These are phyloP conservation scores for Saprolegnia parasitica DNA, from an alignment of 352 stramenopile species.

Conservation along the genomic window DNA sequence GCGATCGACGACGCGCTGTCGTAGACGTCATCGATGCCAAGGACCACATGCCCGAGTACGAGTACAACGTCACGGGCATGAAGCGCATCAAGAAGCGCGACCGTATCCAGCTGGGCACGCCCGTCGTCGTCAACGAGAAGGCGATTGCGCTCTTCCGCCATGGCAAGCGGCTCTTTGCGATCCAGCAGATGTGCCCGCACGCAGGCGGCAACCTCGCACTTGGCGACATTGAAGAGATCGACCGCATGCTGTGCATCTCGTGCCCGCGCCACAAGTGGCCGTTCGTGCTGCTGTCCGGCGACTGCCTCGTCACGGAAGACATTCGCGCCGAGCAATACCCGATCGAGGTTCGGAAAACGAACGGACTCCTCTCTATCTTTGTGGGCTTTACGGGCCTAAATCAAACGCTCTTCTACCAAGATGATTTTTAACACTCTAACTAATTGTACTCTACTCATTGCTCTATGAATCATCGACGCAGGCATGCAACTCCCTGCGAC, in stretches of 20 bases:
- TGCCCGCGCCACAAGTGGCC: slow-evolving; percentile 79
- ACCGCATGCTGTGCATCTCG: slow-evolving; percentile 59
- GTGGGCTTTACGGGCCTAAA: slow-evolving; percentile 61
- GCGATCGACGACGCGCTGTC: background rate
- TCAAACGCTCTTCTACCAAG: slow-evolving; percentile 56
- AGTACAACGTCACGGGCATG: slow-evolving; percentile 66
- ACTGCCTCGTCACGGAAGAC: slow-evolving; percentile 51
- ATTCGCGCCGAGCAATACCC: slow-evolving; percentile 58
- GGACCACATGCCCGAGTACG: slow-evolving; percentile 59
- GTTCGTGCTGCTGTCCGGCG: slow-evolving; percentile 71
- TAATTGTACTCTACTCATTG: background rate
- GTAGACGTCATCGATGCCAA: slow-evolving; percentile 74
- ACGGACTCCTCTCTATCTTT: slow-evolving; percentile 54
- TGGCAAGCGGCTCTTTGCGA: slow-evolving; percentile 52
- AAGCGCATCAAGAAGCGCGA: slow-evolving; percentile 64
- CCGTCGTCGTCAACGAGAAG: slow-evolving; percentile 58
- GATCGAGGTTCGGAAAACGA: slow-evolving; percentile 42
- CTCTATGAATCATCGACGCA: too few species aligned
- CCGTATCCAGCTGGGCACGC: slow-evolving; percentile 44
- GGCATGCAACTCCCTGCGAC: too few species aligned
- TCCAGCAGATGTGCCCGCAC: slow-evolving; percentile 75
- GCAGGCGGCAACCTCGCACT: slow-evolving; percentile 72
- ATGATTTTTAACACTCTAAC: slow-evolving; percentile 57
- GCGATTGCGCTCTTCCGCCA: slow-evolving; percentile 81
- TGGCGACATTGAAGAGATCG: slow-evolving; percentile 84